phyloP scores from a whole-genome alignment of 2,329 filamentous ascomycete species.

The Catunica adiposa region DNA sequence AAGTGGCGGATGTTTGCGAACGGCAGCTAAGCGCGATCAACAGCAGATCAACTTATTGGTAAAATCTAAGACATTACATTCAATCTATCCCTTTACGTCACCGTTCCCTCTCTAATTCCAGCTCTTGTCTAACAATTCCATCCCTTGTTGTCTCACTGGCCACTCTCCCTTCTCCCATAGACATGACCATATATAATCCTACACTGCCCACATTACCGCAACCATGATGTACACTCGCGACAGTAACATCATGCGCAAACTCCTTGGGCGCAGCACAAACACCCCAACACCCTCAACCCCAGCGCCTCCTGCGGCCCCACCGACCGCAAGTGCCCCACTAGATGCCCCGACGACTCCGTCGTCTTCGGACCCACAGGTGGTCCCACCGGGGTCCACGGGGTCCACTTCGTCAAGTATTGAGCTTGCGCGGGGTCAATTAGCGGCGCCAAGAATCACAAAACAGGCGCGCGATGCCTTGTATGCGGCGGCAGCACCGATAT shows the following conservation, averaged over 20 bases:
- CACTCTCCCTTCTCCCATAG: not conserved
- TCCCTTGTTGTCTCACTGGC: not conserved
- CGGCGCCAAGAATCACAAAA: slow-evolving; percentile 27
- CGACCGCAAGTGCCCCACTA: slow-evolving; percentile 22
- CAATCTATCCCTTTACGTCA: too few species aligned
- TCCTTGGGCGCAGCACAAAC: too few species aligned
- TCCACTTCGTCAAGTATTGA: slow-evolving; percentile 17
- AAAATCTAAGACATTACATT: too few species aligned
- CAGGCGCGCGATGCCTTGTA: slow-evolving; percentile 41
- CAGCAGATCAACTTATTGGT: too few species aligned
- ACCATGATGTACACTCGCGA: slow-evolving; percentile 16
- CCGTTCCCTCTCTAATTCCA: too few species aligned
- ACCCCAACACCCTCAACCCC: slow-evolving; percentile 27
- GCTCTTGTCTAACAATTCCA: too few species aligned
- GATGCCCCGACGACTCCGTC: slow-evolving; percentile 20
- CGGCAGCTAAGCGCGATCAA: too few species aligned
- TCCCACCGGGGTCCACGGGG: slow-evolving; percentile 18
- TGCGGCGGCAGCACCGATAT: slow-evolving; percentile 34
- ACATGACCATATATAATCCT: too few species aligned
- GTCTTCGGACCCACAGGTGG: slow-evolving; percentile 19
- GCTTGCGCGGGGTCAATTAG: not conserved
- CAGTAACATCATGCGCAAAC: slow-evolving; percentile 42
- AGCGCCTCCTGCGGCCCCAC: slow-evolving; percentile 29
- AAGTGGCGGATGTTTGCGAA: too few species aligned
- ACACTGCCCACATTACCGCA: not conserved